These are phyloP conservation scores for Galeopsis tetrahit DNA, from an alignment of 257 asterid species.

Conservation along the genomic window DNA sequence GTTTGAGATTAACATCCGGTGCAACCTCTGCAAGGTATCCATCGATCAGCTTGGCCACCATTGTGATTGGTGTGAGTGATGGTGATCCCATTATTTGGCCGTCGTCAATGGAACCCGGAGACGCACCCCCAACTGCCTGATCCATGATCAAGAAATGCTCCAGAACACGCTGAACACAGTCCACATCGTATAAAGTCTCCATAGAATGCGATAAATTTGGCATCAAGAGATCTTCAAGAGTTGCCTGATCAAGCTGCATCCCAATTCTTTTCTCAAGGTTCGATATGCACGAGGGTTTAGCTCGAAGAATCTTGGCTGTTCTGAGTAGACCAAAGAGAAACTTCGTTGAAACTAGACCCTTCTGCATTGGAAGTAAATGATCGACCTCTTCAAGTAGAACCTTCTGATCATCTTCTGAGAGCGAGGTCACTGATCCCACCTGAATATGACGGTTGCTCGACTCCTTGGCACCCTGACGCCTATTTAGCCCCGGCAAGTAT, in stretches of 20 bases:
- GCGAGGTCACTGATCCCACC: conserved; percentile 43
- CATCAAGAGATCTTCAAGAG: conserved; percentile 95
- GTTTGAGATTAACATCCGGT: conserved; percentile 86
- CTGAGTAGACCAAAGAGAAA: conserved; percentile 80
- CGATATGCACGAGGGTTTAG: conserved; percentile 55
- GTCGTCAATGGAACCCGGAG: conserved; percentile 82
- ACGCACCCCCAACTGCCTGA: conserved; percentile 67
- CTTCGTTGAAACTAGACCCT: conserved; percentile 74
- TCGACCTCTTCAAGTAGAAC: conserved; percentile 83
- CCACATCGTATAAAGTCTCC: conserved; percentile 96
- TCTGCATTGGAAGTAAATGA: conserved; percentile 73
- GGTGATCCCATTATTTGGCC: conserved; percentile 84
- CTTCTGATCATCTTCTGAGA: conserved; percentile 87
- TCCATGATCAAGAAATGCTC: conserved; percentile 91
- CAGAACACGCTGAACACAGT: conserved; percentile 76
- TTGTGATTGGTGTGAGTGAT: conserved; percentile 84
- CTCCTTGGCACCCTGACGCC: conserved; percentile 63
- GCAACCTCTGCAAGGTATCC: conserved; percentile 98
- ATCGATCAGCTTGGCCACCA: conserved; percentile 89
- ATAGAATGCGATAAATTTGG: conserved; percentile 78
- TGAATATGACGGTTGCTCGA: conserved; percentile 56
- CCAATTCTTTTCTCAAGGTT: conserved; percentile 85
- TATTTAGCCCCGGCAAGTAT: conserved; percentile 78
- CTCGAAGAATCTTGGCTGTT: conserved; percentile 87
- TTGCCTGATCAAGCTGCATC: conserved; percentile 91